Evolutionary conservation across 345 rosid species (phyloP).

Genomic region (Eucalyptus leucophloia): DNA sequence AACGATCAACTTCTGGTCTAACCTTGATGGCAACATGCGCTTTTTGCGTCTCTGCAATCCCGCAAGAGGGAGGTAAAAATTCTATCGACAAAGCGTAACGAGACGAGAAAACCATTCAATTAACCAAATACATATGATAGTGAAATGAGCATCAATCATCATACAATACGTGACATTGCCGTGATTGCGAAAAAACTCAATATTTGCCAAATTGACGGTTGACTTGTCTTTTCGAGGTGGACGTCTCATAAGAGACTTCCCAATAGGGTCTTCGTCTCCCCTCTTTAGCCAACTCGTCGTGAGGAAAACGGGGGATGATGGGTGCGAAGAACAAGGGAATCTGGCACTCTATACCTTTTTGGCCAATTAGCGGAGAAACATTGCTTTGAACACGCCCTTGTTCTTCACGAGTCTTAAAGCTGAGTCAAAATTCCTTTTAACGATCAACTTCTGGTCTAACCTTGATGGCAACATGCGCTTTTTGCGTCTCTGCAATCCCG

Average conservation of each 20-base stretch:
- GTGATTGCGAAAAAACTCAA: not conserved
- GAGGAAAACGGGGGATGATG: not conserved
- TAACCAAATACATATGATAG: rapidly evolving
- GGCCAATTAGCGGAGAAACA: not conserved
- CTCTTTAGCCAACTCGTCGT: not conserved
- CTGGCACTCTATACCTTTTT: not conserved
- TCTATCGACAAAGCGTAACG: rapidly evolving
- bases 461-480: not conserved
- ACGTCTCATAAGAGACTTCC: not conserved
- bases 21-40: not conserved
- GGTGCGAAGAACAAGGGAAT: not conserved
- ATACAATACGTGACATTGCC: not conserved
- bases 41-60: not conserved
- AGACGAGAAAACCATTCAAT: not conserved
- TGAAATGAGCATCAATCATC: not conserved
- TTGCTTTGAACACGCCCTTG: not conserved
- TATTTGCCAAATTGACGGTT: not conserved
- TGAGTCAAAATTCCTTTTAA: not conserved
- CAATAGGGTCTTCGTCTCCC: not conserved
- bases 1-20: not conserved
- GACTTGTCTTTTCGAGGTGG: not conserved
- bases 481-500: not conserved
- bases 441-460: not conserved
- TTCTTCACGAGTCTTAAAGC: not conserved
- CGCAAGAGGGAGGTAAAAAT: not conserved